These are phyloP conservation scores for Hypoxylon sp. DNA, from an alignment of 2,329 filamentous ascomycete species.

Conservation along the genomic window DNA sequence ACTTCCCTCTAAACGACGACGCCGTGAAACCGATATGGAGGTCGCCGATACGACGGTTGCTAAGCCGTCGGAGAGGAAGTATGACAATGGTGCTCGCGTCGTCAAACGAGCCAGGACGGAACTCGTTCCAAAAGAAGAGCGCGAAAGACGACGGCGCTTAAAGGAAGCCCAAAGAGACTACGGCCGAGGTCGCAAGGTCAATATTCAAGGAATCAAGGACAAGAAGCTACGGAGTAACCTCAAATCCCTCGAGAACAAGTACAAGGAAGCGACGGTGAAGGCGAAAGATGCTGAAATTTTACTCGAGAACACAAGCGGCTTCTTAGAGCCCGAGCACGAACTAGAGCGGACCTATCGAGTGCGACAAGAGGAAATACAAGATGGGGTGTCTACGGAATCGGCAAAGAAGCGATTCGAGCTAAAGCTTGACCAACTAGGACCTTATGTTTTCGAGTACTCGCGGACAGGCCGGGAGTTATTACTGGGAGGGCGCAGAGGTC, in stretches of 20 bases:
- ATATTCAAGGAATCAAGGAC: slow-evolving; percentile 82
- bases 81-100: slow-evolving; percentile 68
- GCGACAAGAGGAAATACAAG: slow-evolving; percentile 85
- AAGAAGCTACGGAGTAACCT: slow-evolving; percentile 90
- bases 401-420: slow-evolving; percentile 95
- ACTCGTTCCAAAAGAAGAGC: slow-evolving; percentile 66
- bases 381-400: slow-evolving; percentile 82
- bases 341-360: slow-evolving; percentile 95
- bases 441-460: slow-evolving; percentile 91
- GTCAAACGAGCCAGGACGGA: slow-evolving; percentile 66
- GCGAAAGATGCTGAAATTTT: slow-evolving; percentile 97
- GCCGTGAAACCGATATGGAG: slow-evolving; percentile 46
- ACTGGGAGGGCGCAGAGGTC: slow-evolving; percentile 90
- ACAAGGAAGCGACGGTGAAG: slow-evolving; percentile 82
- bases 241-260: slow-evolving; percentile 83
- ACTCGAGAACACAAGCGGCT: slow-evolving; percentile 87
- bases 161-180: slow-evolving; percentile 81
- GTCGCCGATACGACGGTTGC: slow-evolving; percentile 51
- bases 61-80: slow-evolving; percentile 56
- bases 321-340: slow-evolving; percentile 88
- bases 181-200: slow-evolving; percentile 84
- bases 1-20: neutral
- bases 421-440: slow-evolving; percentile 84
- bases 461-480: slow-evolving; percentile 89
- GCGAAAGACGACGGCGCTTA: slow-evolving; percentile 65